Percentiles rank a stretch among this genome's conserved stretches.
Evolutionary conservation across 495 filamentous ascomycete genomes (phyloP).

Genomic region (Aspergillus bridgeri): DNA sequence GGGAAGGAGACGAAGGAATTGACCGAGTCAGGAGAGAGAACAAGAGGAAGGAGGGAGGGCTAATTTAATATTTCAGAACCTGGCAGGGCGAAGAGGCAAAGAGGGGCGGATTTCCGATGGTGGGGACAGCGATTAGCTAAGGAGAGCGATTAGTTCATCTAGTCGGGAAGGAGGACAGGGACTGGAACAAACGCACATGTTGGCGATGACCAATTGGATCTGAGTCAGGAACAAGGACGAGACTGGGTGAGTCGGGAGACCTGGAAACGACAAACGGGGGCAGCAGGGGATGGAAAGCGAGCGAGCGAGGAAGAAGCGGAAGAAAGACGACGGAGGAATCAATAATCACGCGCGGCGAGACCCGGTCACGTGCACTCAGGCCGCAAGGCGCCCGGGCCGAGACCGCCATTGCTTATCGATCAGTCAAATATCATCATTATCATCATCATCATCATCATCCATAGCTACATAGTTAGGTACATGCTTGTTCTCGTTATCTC

Average conservation of each 20-base stretch:
- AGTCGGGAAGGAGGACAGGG: not conserved
- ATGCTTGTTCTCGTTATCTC: not conserved
- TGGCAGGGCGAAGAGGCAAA: not conserved
- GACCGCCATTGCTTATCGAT: constrained; percentile 13
- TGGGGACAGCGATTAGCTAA: constrained; percentile 2
- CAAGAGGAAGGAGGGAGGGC: constrained; percentile 16
- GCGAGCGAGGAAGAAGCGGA: not conserved
- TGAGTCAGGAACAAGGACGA: not conserved
- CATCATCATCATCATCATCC: too few relatives aligned
- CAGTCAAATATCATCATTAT: too few relatives aligned
- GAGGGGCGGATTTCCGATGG: constrained; percentile 8
- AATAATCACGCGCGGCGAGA: not conserved
- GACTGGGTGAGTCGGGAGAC: not conserved
- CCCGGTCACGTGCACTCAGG: constrained; percentile 3
- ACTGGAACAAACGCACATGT: not conserved
- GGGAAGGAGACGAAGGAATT: constrained; percentile 16
- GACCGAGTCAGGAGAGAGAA: constrained; percentile 15
- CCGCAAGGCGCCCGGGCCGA: constrained; percentile 5
- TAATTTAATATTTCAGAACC: not conserved
- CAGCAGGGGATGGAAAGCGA: not conserved
- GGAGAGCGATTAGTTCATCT: not conserved
- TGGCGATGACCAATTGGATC: not conserved
- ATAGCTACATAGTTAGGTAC: not conserved
- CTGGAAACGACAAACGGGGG: not conserved
- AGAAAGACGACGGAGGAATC: not conserved